Conservation (phyloP, 2,329 filamentous ascomycete genomes). For the Fusarium foetens region DNA sequence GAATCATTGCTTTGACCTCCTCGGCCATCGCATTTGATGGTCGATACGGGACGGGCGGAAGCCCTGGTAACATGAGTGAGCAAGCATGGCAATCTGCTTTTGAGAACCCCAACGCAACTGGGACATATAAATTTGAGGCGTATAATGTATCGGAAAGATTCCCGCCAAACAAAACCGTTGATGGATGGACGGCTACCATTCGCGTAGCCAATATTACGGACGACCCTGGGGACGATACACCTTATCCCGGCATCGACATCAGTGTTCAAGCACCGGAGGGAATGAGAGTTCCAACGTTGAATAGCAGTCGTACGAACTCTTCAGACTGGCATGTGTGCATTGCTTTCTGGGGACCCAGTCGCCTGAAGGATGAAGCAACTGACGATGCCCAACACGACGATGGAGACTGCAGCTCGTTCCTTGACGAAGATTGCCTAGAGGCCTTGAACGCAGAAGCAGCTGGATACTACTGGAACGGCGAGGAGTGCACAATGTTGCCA, state of each 20-base stretch:
- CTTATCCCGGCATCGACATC: constrained; percentile 14
- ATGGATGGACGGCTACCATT: constrained; percentile 14
- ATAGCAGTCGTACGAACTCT: constrained; percentile 1
- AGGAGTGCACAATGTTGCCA: neutral
- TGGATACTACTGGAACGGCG: neutral
- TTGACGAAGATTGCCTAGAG: constrained; percentile 12
- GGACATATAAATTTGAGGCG: constrained; percentile 8
- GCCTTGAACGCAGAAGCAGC: neutral
- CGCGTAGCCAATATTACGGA: constrained; percentile 20
- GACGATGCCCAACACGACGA: constrained; percentile 15
- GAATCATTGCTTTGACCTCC: neutral
- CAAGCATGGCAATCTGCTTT: constrained; percentile 16
- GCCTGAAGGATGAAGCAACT: neutral
- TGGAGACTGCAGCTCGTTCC: constrained; percentile 21
- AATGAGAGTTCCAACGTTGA: constrained; percentile 1
- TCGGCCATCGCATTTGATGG: constrained; percentile 6
- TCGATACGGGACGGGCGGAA: neutral
- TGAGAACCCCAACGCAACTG: constrained; percentile 17
- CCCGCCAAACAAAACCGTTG: constrained; percentile 11
- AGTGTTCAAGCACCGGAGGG: constrained; percentile 18
- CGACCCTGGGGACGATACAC: neutral
- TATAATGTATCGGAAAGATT: constrained; percentile 14
- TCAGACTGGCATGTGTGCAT: constrained; percentile 14
- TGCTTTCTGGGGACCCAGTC: neutral
- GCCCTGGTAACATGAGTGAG: constrained; percentile 1